Percentiles rank a stretch among this genome's conserved stretches.
Conservation (phyloP, 768 basidiomycete genomes). For the Pleurotus eryngii region DNA sequence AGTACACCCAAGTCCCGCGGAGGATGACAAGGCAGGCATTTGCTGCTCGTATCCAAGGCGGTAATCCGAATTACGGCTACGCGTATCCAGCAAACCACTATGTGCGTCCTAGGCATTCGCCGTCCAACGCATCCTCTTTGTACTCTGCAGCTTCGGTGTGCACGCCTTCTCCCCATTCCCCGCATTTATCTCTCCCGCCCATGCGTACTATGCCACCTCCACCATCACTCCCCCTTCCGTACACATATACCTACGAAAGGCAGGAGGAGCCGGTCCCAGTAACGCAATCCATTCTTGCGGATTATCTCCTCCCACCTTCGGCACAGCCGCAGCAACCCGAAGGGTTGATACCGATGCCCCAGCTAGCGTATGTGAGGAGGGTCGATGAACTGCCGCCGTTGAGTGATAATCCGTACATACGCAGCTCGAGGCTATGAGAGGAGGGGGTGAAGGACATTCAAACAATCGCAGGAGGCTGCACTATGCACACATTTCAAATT, state of each 20-base stretch:
- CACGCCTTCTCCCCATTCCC: background rate
- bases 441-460: too few species aligned
- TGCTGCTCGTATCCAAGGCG: background rate
- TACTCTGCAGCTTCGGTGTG: background rate
- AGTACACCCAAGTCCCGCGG: constrained; percentile 1
- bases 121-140: background rate
- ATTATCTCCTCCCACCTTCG: constrained; percentile 1
- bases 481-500: too few species aligned
- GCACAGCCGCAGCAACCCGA: background rate
- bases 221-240: background rate
- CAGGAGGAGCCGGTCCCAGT: constrained; percentile 1
- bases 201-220: background rate
- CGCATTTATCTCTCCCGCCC: background rate
- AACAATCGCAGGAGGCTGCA: too few species aligned
- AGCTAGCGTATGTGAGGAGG: background rate
- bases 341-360: background rate
- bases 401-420: constrained; percentile 7
- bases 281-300: background rate
- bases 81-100: background rate
- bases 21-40: background rate
- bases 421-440: background rate
- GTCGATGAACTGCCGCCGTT: background rate
- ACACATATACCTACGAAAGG: constrained; percentile 3
- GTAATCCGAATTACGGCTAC: background rate
- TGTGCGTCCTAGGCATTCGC: background rate